phyloP scores from a whole-genome alignment of 2,329 filamentous ascomycete species.

The Aspergillus aculeatus region DNA sequence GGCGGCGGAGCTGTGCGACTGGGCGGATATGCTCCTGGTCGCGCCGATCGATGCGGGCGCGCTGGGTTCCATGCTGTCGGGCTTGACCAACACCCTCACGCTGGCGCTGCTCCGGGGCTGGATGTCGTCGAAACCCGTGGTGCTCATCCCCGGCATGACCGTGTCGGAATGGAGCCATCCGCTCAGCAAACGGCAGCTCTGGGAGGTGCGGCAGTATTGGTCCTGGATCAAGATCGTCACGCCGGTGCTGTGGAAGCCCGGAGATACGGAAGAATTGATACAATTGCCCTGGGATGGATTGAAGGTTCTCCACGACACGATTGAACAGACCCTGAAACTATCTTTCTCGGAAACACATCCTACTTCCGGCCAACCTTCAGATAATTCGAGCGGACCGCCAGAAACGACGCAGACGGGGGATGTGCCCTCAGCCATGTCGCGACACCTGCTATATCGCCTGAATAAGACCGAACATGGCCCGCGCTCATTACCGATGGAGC shows the following conservation, averaged over 20 bases:
- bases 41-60: conserved; percentile 82
- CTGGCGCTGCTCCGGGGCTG: conserved; percentile 80
- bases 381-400: conserved; percentile 10
- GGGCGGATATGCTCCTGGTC: conserved; percentile 83
- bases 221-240: conserved; percentile 80
- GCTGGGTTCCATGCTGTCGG: conserved; percentile 82
- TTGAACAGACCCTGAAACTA: conserved; percentile 25
- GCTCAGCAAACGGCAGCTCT: conserved; percentile 81
- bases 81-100: conserved; percentile 76
- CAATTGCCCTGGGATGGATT: conserved; percentile 53
- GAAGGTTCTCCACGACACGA: conserved; percentile 30
- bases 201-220: conserved; percentile 80
- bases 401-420: conserved; percentile 50
- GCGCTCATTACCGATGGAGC: conserved; percentile 68
- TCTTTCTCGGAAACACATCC: conserved; percentile 17
- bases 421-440: conserved; percentile 29
- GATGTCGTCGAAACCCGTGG: conserved; percentile 80
- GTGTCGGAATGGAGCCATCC: conserved; percentile 87
- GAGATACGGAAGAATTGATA: conserved; percentile 52
- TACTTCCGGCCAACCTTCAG: neutral
- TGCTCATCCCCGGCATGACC: conserved; percentile 87
- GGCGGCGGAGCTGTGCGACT: conserved; percentile 67
- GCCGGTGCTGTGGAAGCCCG: conserved; percentile 80
- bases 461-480: conserved; percentile 22
- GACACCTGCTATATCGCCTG: conserved; percentile 23